These are phyloP conservation scores for Sanghuangporus sanghuang DNA, from an alignment of 1,284 basidiomycete species.

Conservation along the genomic window DNA sequence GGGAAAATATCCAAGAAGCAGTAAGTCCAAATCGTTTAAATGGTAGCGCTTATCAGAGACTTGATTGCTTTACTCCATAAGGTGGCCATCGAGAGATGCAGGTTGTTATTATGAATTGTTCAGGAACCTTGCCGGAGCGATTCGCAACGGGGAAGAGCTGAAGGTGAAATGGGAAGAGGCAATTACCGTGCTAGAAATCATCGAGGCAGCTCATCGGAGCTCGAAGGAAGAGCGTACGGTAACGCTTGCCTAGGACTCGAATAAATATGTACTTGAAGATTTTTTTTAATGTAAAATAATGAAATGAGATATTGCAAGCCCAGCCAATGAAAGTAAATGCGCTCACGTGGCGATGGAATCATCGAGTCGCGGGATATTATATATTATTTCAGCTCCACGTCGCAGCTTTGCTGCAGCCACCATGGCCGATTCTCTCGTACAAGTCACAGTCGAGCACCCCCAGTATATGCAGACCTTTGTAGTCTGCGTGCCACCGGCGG, in stretches of 20 bases:
- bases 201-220: slow-evolving; percentile 65
- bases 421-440: slow-evolving; percentile 35
- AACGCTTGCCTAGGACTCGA: background rate
- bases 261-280: background rate
- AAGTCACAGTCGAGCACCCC: slow-evolving; percentile 68
- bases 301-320: background rate
- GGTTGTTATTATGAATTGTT: slow-evolving; percentile 61
- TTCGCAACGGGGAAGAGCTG: slow-evolving; percentile 47
- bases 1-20: slow-evolving; percentile 39
- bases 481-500: slow-evolving; percentile 43
- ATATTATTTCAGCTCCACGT: slow-evolving; percentile 3
- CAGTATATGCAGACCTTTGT: slow-evolving; percentile 62
- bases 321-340: background rate
- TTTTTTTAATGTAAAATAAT: background rate
- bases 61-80: slow-evolving; percentile 23
- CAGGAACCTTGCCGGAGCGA: slow-evolving; percentile 58
- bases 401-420: slow-evolving; percentile 10
- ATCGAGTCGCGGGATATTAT: background rate
- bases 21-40: slow-evolving; percentile 31
- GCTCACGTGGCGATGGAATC: background rate
- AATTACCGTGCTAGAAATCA: slow-evolving; percentile 63
- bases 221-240: slow-evolving; percentile 53
- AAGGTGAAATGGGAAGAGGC: slow-evolving; percentile 70
- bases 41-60: background rate
- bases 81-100: slow-evolving; percentile 59